Evolutionary conservation across 192 early-diverging fungal species (phyloP).

Genomic region (Phlyctochytrium bullatum): DNA sequence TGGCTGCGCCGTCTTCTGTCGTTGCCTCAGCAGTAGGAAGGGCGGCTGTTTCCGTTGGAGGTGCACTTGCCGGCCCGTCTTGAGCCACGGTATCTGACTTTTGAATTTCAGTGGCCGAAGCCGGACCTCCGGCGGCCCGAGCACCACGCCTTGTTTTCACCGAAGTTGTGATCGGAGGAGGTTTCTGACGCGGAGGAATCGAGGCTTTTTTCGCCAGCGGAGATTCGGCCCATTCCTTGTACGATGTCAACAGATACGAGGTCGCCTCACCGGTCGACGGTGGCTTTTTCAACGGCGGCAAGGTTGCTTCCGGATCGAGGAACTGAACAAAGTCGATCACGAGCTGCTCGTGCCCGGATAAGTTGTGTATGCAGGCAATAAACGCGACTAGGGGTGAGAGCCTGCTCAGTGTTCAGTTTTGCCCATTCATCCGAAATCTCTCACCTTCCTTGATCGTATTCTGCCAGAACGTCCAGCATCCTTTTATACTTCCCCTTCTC

Average conservation of each 20-base stretch:
- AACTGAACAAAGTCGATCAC: not conserved
- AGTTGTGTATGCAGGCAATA: too few relatives aligned
- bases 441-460: slow-evolving; percentile 3
- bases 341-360: too few relatives aligned
- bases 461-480: slow-evolving; percentile 11
- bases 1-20: too few relatives aligned
- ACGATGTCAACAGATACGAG: not conserved
- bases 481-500: slow-evolving; percentile 12
- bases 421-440: not conserved
- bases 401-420: too few relatives aligned
- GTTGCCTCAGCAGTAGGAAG: too few relatives aligned
- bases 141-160: too few relatives aligned
- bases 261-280: not conserved
- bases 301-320: not conserved
- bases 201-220: not conserved
- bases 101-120: too few relatives aligned
- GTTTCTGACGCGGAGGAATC: not conserved
- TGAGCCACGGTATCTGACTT: too few relatives aligned
- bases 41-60: too few relatives aligned
- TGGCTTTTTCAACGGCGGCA: not conserved
- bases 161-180: not conserved
- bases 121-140: too few relatives aligned
- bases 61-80: too few relatives aligned
- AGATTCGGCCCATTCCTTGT: not conserved
- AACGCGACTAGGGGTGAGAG: too few relatives aligned